phyloP scores from a whole-genome alignment of 2,329 filamentous ascomycete genomes.

The Cercospora brassicicola region DNA sequence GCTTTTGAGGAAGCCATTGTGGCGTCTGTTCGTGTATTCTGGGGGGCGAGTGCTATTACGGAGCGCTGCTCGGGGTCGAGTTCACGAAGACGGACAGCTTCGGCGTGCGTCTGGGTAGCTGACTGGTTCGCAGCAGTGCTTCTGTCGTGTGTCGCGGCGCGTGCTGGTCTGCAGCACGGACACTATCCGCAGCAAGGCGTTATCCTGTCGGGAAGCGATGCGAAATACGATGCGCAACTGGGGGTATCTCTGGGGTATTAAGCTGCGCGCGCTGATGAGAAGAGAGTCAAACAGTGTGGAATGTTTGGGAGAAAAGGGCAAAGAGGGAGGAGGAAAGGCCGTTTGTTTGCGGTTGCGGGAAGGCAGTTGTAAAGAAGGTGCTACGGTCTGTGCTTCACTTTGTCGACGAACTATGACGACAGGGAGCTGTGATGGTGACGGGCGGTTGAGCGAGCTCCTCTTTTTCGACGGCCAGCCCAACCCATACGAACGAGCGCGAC shows the following conservation, averaged over 20 bases:
- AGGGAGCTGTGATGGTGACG: background rate
- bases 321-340: background rate
- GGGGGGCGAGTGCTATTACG: background rate
- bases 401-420: background rate
- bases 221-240: slow-evolving; percentile 9
- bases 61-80: background rate
- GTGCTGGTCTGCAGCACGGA: slow-evolving; percentile 10
- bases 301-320: background rate
- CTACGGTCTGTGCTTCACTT: background rate
- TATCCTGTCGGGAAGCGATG: slow-evolving; percentile 12
- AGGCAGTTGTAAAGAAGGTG: background rate
- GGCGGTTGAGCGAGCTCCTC: background rate
- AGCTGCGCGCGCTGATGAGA: slow-evolving; percentile 8
- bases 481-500: background rate
- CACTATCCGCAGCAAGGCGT: slow-evolving; percentile 11
- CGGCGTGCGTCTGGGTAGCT: background rate
- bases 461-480: background rate
- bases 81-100: background rate
- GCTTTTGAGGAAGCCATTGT: slow-evolving; percentile 35
- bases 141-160: background rate
- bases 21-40: slow-evolving; percentile 13
- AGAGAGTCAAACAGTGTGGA: background rate
- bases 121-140: background rate
- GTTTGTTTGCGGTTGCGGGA: slow-evolving; percentile 3
- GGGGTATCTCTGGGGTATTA: slow-evolving; percentile 16